Percentiles rank a stretch among this genome's conserved stretches.
Conservation (phyloP, 768 basidiomycete genomes). For the Lactarius indigo region DNA sequence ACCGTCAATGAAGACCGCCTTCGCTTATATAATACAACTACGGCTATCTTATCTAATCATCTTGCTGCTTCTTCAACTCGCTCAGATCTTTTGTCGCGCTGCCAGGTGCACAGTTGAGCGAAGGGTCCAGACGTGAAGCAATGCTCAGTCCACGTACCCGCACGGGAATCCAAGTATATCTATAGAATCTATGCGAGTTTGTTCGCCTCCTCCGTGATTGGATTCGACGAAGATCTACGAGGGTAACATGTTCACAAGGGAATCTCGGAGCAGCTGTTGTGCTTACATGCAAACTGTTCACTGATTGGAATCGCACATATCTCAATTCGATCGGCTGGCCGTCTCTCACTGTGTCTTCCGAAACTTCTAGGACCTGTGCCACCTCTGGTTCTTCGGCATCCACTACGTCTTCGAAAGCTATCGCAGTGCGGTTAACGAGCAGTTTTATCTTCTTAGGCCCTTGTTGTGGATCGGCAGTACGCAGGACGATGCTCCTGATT, state of each 20-base stretch:
- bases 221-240: slow-evolving; percentile 63
- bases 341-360: slow-evolving; percentile 45
- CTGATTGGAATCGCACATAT: slow-evolving; percentile 66
- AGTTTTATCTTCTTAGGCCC: slow-evolving; percentile 64
- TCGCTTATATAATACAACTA: slow-evolving; percentile 4
- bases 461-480: slow-evolving; percentile 37
- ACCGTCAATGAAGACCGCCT: neutral
- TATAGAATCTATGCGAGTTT: slow-evolving; percentile 63
- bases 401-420: slow-evolving; percentile 68
- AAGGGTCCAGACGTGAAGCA: neutral
- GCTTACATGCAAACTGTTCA: slow-evolving; percentile 63
- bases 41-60: slow-evolving; percentile 20
- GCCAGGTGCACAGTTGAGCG: neutral
- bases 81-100: slow-evolving; percentile 40
- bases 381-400: slow-evolving; percentile 46
- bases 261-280: neutral
- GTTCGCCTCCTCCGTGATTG: slow-evolving; percentile 61
- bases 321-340: slow-evolving; percentile 51
- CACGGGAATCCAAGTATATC: slow-evolving; percentile 60
- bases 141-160: slow-evolving; percentile 40
- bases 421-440: slow-evolving; percentile 51
- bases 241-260: neutral
- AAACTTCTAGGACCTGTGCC: slow-evolving; percentile 55
- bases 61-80: slow-evolving; percentile 36
- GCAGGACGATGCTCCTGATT: slow-evolving; percentile 55